These are phyloP conservation scores for Diaporthe sp. DNA, from an alignment of 2,329 filamentous ascomycete species.

Conservation along the genomic window DNA sequence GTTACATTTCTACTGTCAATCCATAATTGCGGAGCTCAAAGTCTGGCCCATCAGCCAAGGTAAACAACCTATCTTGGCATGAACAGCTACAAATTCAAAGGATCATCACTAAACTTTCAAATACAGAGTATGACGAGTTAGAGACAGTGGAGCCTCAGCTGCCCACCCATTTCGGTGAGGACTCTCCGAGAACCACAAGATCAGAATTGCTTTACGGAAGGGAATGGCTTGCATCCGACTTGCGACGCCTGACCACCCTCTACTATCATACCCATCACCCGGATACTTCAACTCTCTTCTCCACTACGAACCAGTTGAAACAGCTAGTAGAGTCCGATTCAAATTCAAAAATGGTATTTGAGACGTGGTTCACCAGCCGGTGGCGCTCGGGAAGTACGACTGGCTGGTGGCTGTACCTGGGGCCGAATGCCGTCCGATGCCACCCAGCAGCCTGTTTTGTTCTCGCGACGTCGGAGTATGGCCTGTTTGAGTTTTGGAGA, in stretches of 20 bases:
- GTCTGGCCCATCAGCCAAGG: not conserved
- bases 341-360: not conserved
- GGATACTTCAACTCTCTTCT: not conserved
- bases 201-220: not conserved
- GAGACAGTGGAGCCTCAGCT: not conserved
- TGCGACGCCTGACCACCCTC: not conserved
- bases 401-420: no score
- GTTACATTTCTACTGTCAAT: not conserved
- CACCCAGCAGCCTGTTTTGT: not conserved
- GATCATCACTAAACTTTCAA: no score
- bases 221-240: not conserved
- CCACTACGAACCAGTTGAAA: not conserved
- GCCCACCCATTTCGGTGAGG: accelerated
- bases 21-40: not conserved
- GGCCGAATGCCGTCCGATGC: not conserved
- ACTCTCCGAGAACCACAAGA: no score
- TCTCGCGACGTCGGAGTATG: not conserved
- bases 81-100: no score
- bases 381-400: no score
- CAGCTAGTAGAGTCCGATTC: accelerated
- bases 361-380: no score
- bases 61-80: not conserved
- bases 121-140: not conserved
- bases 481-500: not conserved
- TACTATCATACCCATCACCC: no score